Conservation (phyloP, 805 yeast genomes). For the Yamadazyma endophytica region DNA sequence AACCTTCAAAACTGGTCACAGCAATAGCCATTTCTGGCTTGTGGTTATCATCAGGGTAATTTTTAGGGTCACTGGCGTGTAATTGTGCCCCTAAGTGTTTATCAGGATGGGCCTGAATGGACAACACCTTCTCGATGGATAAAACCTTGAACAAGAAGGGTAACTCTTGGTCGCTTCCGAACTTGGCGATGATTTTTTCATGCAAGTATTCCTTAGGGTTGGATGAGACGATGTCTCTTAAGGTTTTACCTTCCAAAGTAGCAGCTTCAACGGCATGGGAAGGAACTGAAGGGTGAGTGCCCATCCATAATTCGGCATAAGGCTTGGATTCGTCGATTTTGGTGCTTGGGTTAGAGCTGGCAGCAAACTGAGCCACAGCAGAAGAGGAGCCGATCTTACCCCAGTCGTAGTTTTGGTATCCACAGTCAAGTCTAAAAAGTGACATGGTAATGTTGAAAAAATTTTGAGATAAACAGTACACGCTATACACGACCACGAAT, state of each 20-base stretch:
- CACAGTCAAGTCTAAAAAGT: constrained; percentile 47
- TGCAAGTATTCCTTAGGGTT: constrained; percentile 63
- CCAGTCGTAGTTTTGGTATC: constrained; percentile 82
- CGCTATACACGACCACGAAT: no score
- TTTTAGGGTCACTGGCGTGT: constrained; percentile 79
- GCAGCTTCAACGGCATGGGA: constrained; percentile 49
- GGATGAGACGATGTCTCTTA: constrained; percentile 63
- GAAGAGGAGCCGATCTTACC: constrained; percentile 81
- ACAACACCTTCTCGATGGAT: constrained; percentile 86
- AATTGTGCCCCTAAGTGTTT: constrained; percentile 73
- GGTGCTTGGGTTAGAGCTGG: constrained; percentile 58
- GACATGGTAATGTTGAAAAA: no score
- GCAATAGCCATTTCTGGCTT: constrained; percentile 99
- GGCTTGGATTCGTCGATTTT: constrained; percentile 71
- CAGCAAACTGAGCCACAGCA: constrained; percentile 86
- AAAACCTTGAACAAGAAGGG: constrained; percentile 94
- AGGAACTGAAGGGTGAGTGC: constrained; percentile 93
- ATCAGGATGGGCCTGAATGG: constrained; percentile 98
- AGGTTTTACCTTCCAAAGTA: constrained; percentile 43
- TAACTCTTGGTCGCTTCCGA: constrained; percentile 64
- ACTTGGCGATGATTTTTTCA: constrained; percentile 52
- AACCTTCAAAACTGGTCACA: constrained; percentile 91
- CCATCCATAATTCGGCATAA: constrained; percentile 99
- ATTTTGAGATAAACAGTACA: no score
- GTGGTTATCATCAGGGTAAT: constrained; percentile 97